Conservation (phyloP, 495 filamentous ascomycete genomes). For the Neurospora tetraspora region DNA sequence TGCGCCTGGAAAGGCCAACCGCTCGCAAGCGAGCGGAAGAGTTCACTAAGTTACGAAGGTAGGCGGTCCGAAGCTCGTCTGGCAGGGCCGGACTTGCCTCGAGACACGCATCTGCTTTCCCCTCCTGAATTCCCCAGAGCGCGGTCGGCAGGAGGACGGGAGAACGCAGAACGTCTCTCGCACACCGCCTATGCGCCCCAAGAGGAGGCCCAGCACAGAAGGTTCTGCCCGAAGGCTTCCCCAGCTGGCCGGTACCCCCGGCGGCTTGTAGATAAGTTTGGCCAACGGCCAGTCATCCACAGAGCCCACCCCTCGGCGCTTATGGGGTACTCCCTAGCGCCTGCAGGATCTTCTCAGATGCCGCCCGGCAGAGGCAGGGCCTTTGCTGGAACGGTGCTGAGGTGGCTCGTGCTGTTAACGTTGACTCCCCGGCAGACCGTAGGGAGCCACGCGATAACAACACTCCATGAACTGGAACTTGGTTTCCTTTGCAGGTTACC, state of each 20-base stretch:
- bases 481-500: neutral
- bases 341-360: neutral
- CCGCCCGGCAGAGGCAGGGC: neutral
- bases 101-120: slow-evolving; percentile 36
- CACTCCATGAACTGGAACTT: neutral
- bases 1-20: slow-evolving; percentile 21
- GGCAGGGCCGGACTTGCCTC: slow-evolving; percentile 10
- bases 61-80: slow-evolving; percentile 7
- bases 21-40: slow-evolving; percentile 9
- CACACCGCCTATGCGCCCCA: slow-evolving; percentile 27
- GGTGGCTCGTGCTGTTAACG: neutral
- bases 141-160: slow-evolving; percentile 25
- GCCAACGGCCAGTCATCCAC: neutral
- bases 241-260: neutral
- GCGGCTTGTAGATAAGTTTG: neutral
- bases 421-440: neutral
- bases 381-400: neutral
- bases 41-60: slow-evolving; percentile 12
- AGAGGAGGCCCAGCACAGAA: slow-evolving; percentile 23
- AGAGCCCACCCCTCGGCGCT: neutral
- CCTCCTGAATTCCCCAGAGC: slow-evolving; percentile 36
- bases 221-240: neutral
- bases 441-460: neutral
- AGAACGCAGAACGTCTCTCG: neutral
- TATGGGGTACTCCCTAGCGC: neutral